Percentiles rank a stretch among this genome's conserved stretches.
These are phyloP conservation scores for Ustilago vetiveriae DNA, from an alignment of 1,284 basidiomycete genomes.

Conservation along the genomic window DNA sequence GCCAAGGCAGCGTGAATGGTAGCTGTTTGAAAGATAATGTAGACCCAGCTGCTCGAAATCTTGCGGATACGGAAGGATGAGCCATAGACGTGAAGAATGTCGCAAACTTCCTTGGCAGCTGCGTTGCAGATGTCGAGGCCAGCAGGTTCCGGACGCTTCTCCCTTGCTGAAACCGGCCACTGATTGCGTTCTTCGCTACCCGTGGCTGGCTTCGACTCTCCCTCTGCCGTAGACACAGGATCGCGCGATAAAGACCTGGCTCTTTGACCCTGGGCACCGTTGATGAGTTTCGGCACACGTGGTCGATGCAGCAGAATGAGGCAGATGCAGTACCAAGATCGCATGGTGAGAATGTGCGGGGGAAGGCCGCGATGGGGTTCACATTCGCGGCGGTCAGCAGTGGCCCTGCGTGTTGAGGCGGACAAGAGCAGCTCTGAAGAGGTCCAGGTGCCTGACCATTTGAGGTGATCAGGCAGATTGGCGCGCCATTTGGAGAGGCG, in stretches of 20 bases:
- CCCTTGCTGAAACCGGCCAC: slow-evolving; percentile 9
- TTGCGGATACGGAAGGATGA: slow-evolving; percentile 50
- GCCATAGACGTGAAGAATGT: slow-evolving; percentile 47
- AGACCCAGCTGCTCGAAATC: slow-evolving; percentile 51
- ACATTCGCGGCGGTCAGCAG: slow-evolving; percentile 19
- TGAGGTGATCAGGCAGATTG: slow-evolving; percentile 33
- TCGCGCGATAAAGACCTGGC: slow-evolving; percentile 3
- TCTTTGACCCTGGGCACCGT: slow-evolving; percentile 5
- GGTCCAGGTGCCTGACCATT: slow-evolving; percentile 41
- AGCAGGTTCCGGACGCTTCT: slow-evolving; percentile 15
- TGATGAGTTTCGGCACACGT: slow-evolving; percentile 36
- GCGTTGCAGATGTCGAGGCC: slow-evolving; percentile 46
- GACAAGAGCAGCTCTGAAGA: slow-evolving; percentile 18
- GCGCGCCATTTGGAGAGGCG: slow-evolving; percentile 27
- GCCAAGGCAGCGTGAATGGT: slow-evolving; percentile 50
- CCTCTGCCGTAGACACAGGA: not conserved
- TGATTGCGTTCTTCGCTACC: too few species aligned
- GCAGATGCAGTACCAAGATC: slow-evolving; percentile 53
- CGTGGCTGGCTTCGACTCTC: not conserved
- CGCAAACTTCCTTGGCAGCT: slow-evolving; percentile 45
- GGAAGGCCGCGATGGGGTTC: slow-evolving; percentile 35
- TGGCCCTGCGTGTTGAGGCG: not conserved
- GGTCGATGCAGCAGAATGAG: slow-evolving; percentile 47
- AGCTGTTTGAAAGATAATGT: slow-evolving; percentile 52
- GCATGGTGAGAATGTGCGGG: slow-evolving; percentile 46